A percentile compares a stretch with the other conserved stretches of the same genome.
These are phyloP conservation scores for Ceratobasidium sp. DNA, from an alignment of 1,284 basidiomycete species.

Conservation along the genomic window DNA sequence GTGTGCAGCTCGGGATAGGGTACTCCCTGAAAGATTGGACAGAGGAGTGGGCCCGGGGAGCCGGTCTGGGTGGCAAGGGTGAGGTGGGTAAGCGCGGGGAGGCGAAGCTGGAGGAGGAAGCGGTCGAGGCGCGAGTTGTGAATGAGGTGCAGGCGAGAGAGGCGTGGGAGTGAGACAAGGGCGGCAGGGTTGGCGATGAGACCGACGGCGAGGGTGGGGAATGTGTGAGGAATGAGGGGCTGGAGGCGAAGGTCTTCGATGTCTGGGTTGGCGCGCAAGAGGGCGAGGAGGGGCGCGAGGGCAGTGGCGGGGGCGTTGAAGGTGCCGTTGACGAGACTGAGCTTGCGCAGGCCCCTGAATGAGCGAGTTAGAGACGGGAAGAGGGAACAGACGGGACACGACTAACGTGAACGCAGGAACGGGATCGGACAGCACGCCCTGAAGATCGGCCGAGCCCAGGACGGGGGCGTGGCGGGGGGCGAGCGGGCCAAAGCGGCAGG, in stretches of 20 bases:
- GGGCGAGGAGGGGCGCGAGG: constrained; percentile 10
- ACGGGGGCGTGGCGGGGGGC: constrained; percentile 16
- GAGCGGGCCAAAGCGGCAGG: constrained; percentile 27
- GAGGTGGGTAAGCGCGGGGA: constrained; percentile 26
- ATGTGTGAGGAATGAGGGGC: constrained; percentile 21
- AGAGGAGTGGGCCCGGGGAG: not conserved
- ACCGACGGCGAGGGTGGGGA: not conserved
- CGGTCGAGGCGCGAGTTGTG: constrained; percentile 34
- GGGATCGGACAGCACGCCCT: constrained; percentile 24
- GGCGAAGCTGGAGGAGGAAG: constrained; percentile 10
- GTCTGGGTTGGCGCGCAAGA: constrained; percentile 30
- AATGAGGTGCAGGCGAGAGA: constrained; percentile 22
- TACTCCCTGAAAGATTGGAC: constrained; percentile 19
- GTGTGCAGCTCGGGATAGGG: constrained; percentile 29
- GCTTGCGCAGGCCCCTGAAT: constrained; percentile 20
- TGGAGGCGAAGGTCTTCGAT: constrained; percentile 32
- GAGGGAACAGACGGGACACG: not conserved
- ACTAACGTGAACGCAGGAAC: constrained; percentile 26
- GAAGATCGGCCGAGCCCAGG: constrained; percentile 22
- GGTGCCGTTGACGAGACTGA: constrained; percentile 30
- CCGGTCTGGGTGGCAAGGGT: constrained; percentile 24
- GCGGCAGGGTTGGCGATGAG: not conserved
- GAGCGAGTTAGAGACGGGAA: constrained; percentile 13
- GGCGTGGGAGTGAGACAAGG: constrained; percentile 25
- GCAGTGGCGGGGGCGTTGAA: constrained; percentile 33